These are phyloP conservation scores for Monsonia emarginata DNA, from an alignment of 441 rosid genomes.

Conservation along the genomic window DNA sequence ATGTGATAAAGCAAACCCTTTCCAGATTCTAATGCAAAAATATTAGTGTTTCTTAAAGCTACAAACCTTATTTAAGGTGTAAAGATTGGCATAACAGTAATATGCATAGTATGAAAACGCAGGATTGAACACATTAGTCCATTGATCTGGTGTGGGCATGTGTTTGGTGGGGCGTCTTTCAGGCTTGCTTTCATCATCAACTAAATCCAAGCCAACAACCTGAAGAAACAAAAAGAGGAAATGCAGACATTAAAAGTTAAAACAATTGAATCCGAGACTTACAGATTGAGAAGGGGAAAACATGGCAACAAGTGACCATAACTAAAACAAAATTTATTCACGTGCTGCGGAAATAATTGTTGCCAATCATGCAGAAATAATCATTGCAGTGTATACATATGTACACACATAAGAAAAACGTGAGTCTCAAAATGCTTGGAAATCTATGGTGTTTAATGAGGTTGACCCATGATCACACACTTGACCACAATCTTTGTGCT, in stretches of 20 bases:
- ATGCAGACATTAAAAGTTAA: not conserved
- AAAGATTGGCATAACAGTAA: slow-evolving; percentile 29
- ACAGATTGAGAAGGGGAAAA: not conserved
- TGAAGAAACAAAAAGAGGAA: slow-evolving; percentile 24
- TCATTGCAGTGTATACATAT: not conserved
- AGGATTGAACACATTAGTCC: slow-evolving; percentile 95
- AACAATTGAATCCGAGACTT: not conserved
- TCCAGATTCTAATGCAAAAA: not conserved
- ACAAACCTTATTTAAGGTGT: slow-evolving; percentile 77
- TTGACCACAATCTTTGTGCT: too few species aligned
- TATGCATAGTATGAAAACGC: slow-evolving; percentile 81
- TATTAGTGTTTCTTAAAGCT: not conserved
- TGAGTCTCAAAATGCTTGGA: not conserved
- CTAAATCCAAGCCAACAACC: slow-evolving; percentile 98
- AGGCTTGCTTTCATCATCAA: slow-evolving; percentile 98
- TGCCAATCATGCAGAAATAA: not conserved
- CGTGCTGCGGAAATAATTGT: not conserved
- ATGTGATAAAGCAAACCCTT: not conserved
- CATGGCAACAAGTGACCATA: not conserved
- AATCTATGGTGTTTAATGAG: not conserved
- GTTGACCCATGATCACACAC: too few species aligned
- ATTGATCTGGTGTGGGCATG: slow-evolving; percentile 95
- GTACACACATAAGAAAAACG: not conserved
- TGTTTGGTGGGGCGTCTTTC: slow-evolving; percentile 98
- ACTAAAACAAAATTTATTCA: not conserved